Evolutionary conservation across 176 grass and related monocot species (phyloP).

Genomic region (Pontederia paniculata): DNA sequence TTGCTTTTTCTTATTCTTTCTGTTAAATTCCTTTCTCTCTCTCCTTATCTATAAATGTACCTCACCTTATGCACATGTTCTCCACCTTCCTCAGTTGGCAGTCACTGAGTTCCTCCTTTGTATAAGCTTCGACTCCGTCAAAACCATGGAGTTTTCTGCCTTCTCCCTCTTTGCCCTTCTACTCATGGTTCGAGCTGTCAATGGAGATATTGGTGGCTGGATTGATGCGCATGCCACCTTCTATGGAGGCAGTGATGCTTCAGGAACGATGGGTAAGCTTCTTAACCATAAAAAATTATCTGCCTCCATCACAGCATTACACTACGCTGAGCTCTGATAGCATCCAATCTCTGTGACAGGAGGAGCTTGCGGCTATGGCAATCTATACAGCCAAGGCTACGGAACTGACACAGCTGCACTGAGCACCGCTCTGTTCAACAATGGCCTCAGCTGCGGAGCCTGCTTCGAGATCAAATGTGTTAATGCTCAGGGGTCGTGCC

Average conservation of each 20-base stretch:
- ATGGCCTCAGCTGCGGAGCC: conserved; percentile 54
- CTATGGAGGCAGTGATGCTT: conserved; percentile 33
- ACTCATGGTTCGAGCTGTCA: background rate
- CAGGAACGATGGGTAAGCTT: conserved; percentile 35
- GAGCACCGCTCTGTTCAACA: conserved; percentile 52
- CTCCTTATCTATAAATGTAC: background rate
- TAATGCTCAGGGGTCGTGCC: conserved; percentile 24
- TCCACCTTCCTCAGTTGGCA: background rate
- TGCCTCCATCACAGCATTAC: background rate
- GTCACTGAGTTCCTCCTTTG: background rate
- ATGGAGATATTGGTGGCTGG: background rate
- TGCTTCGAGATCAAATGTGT: conserved; percentile 63
- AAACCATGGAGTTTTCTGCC: background rate
- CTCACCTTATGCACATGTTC: background rate
- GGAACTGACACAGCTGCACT: conserved; percentile 68
- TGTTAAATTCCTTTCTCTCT: background rate
- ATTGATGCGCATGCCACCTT: conserved; percentile 24
- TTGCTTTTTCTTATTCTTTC: background rate
- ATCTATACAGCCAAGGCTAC: conserved; percentile 66
- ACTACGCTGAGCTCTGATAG: background rate
- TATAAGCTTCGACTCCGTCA: background rate
- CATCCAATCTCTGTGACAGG: conserved; percentile 13
- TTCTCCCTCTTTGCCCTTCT: background rate
- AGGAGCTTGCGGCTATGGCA: conserved; percentile 70
- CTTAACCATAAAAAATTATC: background rate